Evolutionary conservation across 208 protist genomes (phyloP).

Genomic region (Acanthamoeba divionensis): DNA sequence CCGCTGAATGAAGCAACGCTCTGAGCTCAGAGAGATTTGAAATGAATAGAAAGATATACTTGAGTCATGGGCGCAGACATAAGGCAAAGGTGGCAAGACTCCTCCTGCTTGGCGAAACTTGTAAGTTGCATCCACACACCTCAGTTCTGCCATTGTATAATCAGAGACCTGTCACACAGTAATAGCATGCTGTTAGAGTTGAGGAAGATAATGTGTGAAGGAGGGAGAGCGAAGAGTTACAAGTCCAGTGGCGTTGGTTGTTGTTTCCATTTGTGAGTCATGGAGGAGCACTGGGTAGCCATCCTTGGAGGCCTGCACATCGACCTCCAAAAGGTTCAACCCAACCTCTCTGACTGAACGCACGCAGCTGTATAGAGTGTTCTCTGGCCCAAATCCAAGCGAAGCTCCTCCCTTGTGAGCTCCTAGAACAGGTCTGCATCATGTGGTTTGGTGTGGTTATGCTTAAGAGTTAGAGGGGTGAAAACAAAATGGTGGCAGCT

Average conservation of each 20-base stretch:
- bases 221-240: no score
- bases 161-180: no score
- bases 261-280: background rate
- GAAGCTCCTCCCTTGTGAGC: no score
- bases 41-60: background rate
- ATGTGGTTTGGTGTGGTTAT: background rate
- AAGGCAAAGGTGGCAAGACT: no score
- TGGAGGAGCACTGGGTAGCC: background rate
- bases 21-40: background rate
- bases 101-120: background rate
- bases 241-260: background rate
- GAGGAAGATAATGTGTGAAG: no score
- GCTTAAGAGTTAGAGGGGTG: no score
- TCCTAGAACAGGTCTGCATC: background rate
- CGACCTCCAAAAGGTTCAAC: slow-evolving; percentile 1
- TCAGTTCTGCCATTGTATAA: background rate
- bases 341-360: background rate
- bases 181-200: no score
- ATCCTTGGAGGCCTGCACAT: slow-evolving; percentile 10
- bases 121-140: background rate
- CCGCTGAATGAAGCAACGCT: background rate
- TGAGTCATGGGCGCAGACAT: background rate
- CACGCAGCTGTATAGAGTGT: background rate
- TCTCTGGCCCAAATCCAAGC: slow-evolving; percentile 42
- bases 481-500: no score